Percentiles rank a stretch among this genome's conserved stretches.
Conservation (phyloP, 768 basidiomycete genomes). For the Rhizopogon roseolus region DNA sequence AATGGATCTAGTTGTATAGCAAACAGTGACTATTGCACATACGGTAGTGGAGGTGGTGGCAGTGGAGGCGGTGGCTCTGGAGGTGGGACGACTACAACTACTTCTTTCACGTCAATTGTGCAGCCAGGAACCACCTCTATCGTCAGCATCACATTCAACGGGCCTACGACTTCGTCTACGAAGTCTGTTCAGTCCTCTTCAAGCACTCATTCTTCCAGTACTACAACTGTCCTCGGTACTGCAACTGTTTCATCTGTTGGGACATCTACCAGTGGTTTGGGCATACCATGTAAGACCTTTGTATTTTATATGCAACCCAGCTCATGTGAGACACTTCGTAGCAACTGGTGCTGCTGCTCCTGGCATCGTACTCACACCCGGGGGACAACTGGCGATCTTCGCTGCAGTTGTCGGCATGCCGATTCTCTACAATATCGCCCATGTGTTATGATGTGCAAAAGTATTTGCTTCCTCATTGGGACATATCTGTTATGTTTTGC, state of each 20-base stretch:
- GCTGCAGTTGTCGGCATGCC: slow-evolving; percentile 5
- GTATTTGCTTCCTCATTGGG: background rate
- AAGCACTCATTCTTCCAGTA: background rate
- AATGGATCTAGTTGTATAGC: slow-evolving; percentile 6
- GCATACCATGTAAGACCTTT: slow-evolving; percentile 1
- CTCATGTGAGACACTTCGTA: background rate
- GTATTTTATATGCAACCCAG: background rate
- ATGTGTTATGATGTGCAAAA: background rate
- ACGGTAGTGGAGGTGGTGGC: slow-evolving; percentile 1
- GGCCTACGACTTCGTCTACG: background rate
- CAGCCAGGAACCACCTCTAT: background rate
- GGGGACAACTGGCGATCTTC: slow-evolving; percentile 2
- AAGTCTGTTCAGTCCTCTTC: background rate
- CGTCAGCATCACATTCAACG: background rate
- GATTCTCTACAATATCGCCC: background rate
- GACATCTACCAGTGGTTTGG: background rate
- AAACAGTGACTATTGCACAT: slow-evolving; percentile 1
- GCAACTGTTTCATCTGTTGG: background rate
- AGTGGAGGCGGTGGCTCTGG: slow-evolving; percentile 1
- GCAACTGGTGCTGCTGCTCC: slow-evolving; percentile 6
- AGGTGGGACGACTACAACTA: background rate
- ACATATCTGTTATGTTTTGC: background rate
- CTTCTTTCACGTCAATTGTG: background rate
- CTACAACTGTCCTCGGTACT: background rate
- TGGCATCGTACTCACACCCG: background rate